These are phyloP conservation scores for Apiospora koreana DNA, from an alignment of 2,329 filamentous ascomycete species.

Conservation along the genomic window DNA sequence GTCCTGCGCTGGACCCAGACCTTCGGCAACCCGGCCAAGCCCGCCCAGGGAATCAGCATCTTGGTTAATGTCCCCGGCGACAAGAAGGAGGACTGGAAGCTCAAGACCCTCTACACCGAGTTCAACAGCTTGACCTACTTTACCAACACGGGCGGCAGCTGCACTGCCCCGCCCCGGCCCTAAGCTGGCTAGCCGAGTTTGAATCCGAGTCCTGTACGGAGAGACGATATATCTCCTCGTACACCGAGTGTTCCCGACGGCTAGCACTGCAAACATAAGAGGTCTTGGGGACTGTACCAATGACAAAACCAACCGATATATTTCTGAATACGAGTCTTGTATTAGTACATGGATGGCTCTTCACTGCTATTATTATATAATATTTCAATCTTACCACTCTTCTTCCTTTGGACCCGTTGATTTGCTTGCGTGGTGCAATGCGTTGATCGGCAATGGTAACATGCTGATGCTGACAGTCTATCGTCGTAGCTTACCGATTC, in stretches of 20 bases:
- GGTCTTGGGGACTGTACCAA: too few species aligned
- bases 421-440: neutral
- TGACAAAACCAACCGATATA: neutral
- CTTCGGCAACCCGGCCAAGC: conserved; percentile 22
- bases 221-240: too few species aligned
- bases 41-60: conserved; percentile 34
- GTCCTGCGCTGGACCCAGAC: conserved; percentile 30
- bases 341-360: neutral
- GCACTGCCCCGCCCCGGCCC: neutral
- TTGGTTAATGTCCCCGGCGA: conserved; percentile 22
- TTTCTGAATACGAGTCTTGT: neutral
- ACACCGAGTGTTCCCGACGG: too few species aligned
- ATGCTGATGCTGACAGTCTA: neutral
- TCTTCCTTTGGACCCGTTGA: neutral
- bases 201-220: too few species aligned
- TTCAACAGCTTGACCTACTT: conserved; percentile 34
- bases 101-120: conserved; percentile 33
- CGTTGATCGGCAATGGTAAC: neutral
- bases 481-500: too few species aligned
- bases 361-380: neutral
- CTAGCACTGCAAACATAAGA: too few species aligned
- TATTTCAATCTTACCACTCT: neutral
- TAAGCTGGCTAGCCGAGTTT: neutral
- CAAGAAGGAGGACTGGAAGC: conserved; percentile 27
- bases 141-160: conserved; percentile 26